These are phyloP conservation scores for Trichoderma citrinoviride DNA, from an alignment of 2,329 filamentous ascomycete species.

Conservation along the genomic window DNA sequence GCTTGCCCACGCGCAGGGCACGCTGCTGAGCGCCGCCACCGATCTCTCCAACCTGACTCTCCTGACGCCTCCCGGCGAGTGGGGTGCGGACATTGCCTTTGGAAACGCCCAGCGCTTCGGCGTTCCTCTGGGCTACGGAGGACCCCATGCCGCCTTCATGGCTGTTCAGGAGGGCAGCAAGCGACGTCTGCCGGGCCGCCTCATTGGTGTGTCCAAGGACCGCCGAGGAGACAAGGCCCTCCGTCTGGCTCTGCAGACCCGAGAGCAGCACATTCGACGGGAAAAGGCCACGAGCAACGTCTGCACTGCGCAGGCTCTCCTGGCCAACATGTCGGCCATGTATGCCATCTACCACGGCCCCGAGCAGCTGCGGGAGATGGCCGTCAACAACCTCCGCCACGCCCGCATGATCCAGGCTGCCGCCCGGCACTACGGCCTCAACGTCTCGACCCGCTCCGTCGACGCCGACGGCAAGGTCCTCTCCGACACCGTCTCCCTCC, in stretches of 20 bases:
- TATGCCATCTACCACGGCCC: constrained; percentile 95
- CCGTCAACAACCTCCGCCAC: constrained; percentile 70
- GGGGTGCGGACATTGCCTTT: constrained; percentile 92
- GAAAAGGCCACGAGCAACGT: constrained; percentile 98
- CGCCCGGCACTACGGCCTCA: constrained; percentile 60
- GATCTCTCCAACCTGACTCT: constrained; percentile 85
- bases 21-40: constrained; percentile 81
- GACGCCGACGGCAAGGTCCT: constrained; percentile 55
- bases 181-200: constrained; percentile 86
- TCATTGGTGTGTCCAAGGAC: constrained; percentile 91
- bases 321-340: constrained; percentile 94
- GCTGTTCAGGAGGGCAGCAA: constrained; percentile 88
- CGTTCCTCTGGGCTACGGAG: constrained; percentile 87
- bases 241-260: constrained; percentile 81
- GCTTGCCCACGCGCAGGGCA: constrained; percentile 72
- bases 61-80: constrained; percentile 86
- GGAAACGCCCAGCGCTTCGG: constrained; percentile 89
- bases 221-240: constrained; percentile 78
- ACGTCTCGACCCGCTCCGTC: constrained; percentile 58
- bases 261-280: constrained; percentile 92
- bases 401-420: constrained; percentile 67
- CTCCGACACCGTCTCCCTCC: constrained; percentile 79
- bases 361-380: constrained; percentile 76
- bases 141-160: constrained; percentile 96
- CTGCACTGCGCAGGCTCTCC: constrained; percentile 88